Conservation (phyloP, 108 stramenopile genomes). For the Tribonema minus region DNA sequence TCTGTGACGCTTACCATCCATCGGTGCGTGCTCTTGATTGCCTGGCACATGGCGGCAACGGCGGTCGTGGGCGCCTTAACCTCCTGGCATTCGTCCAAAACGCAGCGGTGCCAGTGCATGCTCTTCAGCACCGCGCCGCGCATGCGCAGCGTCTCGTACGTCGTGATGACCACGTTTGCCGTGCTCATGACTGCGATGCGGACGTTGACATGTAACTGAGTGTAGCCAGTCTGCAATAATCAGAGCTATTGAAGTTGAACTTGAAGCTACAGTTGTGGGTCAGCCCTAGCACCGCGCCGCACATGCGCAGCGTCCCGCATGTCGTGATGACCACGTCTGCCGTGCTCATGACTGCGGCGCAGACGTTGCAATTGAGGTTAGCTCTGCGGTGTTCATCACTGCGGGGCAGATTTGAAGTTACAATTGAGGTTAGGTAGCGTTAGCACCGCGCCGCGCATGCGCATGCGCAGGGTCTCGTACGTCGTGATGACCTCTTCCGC, state of each 20-base stretch:
- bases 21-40: conserved; percentile 16
- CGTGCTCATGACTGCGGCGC: not conserved
- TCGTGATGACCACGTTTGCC: conserved; percentile 44
- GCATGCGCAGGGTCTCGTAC: conserved; percentile 42
- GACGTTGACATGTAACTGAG: not conserved
- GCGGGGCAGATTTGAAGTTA: conserved; percentile 64
- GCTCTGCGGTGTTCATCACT: too few species aligned
- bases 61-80: conserved; percentile 65
- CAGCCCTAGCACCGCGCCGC: not conserved
- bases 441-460: not conserved
- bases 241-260: too few species aligned
- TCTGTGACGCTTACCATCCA: too few species aligned
- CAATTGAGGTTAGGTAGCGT: conserved; percentile 18
- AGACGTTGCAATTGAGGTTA: not conserved
- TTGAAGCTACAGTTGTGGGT: conserved; percentile 53
- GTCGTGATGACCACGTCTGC: conserved; percentile 48
- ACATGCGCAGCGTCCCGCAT: conserved; percentile 34
- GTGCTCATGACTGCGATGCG: not conserved
- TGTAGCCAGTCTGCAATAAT: too few species aligned
- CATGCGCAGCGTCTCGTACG: conserved; percentile 41
- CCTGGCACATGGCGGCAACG: conserved; percentile 45
- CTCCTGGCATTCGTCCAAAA: conserved; percentile 79
- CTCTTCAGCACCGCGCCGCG: not conserved
- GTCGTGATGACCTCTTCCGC: conserved; percentile 46
- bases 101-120: conserved; percentile 53